Evolutionary conservation across 73 alveolate genomes (phyloP).

Genomic region (Paramecium tetraurelia): DNA sequence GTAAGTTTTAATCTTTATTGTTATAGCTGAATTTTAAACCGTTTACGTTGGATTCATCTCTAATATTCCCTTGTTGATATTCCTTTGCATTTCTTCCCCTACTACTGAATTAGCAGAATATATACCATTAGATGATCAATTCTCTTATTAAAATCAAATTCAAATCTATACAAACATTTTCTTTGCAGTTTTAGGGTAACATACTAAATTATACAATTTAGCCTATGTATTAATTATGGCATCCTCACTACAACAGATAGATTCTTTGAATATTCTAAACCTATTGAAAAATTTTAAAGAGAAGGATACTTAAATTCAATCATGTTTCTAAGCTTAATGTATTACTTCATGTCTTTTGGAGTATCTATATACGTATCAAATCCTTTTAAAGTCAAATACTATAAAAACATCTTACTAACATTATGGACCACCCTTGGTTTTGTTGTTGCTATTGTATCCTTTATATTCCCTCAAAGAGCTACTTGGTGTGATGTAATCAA

Average conservation of each 20-base stretch:
- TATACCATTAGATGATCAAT: neutral
- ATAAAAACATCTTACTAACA: neutral
- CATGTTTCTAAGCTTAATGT: slow-evolving; percentile 16
- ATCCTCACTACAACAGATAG: neutral
- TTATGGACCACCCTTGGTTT: neutral
- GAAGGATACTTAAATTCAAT: neutral
- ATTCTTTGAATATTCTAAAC: neutral
- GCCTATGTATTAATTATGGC: neutral
- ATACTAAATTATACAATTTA: neutral
- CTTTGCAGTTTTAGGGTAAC: slow-evolving; percentile 12
- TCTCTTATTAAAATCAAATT: neutral
- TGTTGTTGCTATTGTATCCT: neutral
- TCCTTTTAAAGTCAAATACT: slow-evolving; percentile 30
- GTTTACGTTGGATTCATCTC: neutral
- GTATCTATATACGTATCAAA: neutral
- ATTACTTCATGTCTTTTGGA: slow-evolving; percentile 11
- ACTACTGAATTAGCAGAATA: neutral
- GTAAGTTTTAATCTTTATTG: neutral
- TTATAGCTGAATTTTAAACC: slow-evolving; percentile 26
- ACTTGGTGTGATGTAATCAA: neutral
- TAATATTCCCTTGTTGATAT: neutral
- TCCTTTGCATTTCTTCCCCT: neutral
- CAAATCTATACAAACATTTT: neutral
- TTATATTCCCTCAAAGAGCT: neutral
- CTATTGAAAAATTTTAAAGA: neutral